Base-by-base conservation (phyloP, 176 grass and related monocot genomes). In the Bonia amplexicaulis region DNA sequence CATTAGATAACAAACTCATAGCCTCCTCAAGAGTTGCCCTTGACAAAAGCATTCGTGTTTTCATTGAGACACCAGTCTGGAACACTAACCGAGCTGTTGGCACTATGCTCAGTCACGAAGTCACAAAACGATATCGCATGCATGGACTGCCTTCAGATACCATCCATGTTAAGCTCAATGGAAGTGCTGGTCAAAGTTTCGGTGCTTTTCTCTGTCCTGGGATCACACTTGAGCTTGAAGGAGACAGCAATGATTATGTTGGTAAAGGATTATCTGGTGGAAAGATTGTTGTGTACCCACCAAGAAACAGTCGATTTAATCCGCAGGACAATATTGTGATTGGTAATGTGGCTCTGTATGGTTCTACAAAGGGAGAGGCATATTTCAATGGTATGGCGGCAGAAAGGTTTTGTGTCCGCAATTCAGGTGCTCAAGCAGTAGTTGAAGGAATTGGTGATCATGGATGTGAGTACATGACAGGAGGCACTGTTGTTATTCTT, bases 171-270 rank as follows among this genome's bases (percentile, higher is more conserved):
- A 94, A 90, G 40, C 65, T 94, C 61, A 75, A 11, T 51, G 92
- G 92, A 71, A 90, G 86, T 62, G 92, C 89, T 73, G 92, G 92
- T 37, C 89, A 94, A 66, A 90, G 89, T 63, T 53, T 94, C 22
- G 92, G 89, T 54, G 92, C 89, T 73, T 94, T 94, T 89, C 83
- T 98, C 68, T 96, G 93, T 48, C 88, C 96, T 64, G 96, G 93
- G 75, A 96, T 98, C 49, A 98, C 93, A 39, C 93, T 98, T 74
- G 96, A 96, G 66, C 90, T 98, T 81, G 93, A 98, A 89, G 96
- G 96, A 57, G 96, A 98, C 57, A 94, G 91, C 81, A 98, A 98
- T 76, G 96, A 98, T 83, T 98, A 98, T 87, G 96, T 96, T 55
- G 96, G 96, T 39, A 98, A 98, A 87, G 96, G 96, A 41, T 86